A percentile compares a stretch with the other conserved stretches of the same genome.
These are phyloP conservation scores for Larix kaempferi DNA, from an alignment of 75 land plant species.

Conservation along the genomic window DNA sequence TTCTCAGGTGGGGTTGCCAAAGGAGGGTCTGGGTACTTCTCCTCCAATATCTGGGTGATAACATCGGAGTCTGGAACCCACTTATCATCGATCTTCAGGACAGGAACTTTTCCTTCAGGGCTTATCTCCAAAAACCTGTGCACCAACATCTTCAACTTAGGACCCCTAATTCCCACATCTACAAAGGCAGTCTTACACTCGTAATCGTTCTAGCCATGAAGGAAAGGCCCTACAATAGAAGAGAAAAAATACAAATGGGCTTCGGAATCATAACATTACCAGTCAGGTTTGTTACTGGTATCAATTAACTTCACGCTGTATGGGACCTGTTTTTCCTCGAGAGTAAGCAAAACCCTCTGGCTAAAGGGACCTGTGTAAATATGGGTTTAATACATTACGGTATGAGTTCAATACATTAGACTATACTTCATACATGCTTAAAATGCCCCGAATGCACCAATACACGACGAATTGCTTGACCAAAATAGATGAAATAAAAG, in stretches of 20 bases:
- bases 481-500: neutral
- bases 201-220: too few relatives aligned
- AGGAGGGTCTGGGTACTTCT: slow-evolving; percentile 81
- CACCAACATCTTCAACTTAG: neutral
- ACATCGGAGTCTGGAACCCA: slow-evolving; percentile 98
- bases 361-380: slow-evolving; percentile 75
- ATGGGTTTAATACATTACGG: neutral
- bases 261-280: slow-evolving; percentile 34
- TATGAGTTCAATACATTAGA: neutral
- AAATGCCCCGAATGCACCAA: neutral
- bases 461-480: neutral
- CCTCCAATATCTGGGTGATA: slow-evolving; percentile 70
- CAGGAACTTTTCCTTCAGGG: slow-evolving; percentile 93
- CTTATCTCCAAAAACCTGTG: slow-evolving; percentile 78
- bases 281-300: slow-evolving; percentile 75
- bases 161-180: neutral
- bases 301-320: slow-evolving; percentile 79
- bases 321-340: slow-evolving; percentile 88
- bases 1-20: slow-evolving; percentile 72
- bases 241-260: neutral
- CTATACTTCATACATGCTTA: neutral
- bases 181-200: too few relatives aligned
- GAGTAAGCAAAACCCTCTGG: slow-evolving; percentile 84
- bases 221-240: too few relatives aligned
- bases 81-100: slow-evolving; percentile 75